Evolutionary conservation across 345 rosid genomes (phyloP).

Genomic region (Xanthoceras sorbifolium): DNA sequence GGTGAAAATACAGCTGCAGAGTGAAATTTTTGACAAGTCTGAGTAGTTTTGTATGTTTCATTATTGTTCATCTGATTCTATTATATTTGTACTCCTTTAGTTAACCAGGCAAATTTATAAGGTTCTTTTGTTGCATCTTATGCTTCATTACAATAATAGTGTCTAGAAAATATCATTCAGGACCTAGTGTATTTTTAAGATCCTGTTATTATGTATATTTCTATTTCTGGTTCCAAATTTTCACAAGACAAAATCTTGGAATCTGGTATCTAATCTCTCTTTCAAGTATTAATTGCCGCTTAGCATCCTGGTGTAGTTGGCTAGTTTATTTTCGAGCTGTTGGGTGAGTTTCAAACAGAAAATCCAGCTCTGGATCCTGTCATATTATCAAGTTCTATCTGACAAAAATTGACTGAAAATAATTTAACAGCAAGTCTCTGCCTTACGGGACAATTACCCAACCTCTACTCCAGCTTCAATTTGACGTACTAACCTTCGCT

Average conservation of each 20-base stretch:
- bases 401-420: neutral
- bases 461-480: neutral
- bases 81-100: slow-evolving; percentile 2
- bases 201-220: neutral
- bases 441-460: neutral
- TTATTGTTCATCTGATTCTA: slow-evolving; percentile 4
- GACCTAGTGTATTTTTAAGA: neutral
- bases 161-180: neutral
- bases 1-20: slow-evolving; percentile 51
- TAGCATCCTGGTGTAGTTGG: neutral
- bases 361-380: no score
- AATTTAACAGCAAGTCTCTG: neutral
- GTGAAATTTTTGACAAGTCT: slow-evolving; percentile 29
- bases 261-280: neutral
- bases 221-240: neutral
- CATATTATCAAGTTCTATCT: no score
- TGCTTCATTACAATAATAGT: slow-evolving; percentile 13
- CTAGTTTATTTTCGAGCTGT: neutral
- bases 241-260: neutral
- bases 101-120: slow-evolving; percentile 19
- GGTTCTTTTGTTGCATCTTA: neutral
- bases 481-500: neutral
- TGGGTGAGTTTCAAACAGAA: neutral
- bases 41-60: neutral
- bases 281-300: neutral